phyloP scores from a whole-genome alignment of 2,329 filamentous ascomycete species.

The Clonostachys rosea region DNA sequence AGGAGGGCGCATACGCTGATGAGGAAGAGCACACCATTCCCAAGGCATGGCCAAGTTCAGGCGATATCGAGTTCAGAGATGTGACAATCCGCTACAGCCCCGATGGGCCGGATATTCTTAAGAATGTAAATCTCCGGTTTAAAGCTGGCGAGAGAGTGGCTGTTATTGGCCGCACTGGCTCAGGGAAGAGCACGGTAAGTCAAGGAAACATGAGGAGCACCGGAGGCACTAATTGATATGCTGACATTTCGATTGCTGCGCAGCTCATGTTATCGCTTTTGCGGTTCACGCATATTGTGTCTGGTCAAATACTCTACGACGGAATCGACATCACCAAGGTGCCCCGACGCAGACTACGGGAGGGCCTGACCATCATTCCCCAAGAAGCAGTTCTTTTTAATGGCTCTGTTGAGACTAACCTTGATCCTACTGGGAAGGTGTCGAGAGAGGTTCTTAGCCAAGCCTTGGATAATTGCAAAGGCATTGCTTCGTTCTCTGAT shows the following conservation, averaged over 20 bases:
- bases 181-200: conserved; percentile 75
- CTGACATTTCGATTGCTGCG: not conserved
- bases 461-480: conserved; percentile 58
- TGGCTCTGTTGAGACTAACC: conserved; percentile 47
- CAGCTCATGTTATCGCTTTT: conserved; percentile 48
- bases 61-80: conserved; percentile 45
- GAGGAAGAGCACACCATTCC: conserved; percentile 29
- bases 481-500: conserved; percentile 45
- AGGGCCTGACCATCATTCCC: conserved; percentile 52
- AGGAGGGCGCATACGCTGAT: conserved; percentile 33
- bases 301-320: conserved; percentile 49
- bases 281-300: conserved; percentile 45
- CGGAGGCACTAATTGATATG: not conserved
- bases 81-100: conserved; percentile 43
- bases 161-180: conserved; percentile 75
- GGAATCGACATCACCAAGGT: conserved; percentile 50
- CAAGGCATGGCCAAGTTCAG: conserved; percentile 36
- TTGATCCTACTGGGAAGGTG: conserved; percentile 59
- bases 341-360: conserved; percentile 42
- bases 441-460: conserved; percentile 48
- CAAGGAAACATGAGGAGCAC: not conserved
- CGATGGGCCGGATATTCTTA: conserved; percentile 42
- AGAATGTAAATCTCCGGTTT: conserved; percentile 43
- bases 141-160: conserved; percentile 71
- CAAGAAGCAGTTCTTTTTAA: conserved; percentile 56